A percentile compares a stretch with the other conserved stretches of the same genome.
These are phyloP conservation scores for Hypoxylon rickii DNA, from an alignment of 495 filamentous ascomycete species.

Conservation along the genomic window DNA sequence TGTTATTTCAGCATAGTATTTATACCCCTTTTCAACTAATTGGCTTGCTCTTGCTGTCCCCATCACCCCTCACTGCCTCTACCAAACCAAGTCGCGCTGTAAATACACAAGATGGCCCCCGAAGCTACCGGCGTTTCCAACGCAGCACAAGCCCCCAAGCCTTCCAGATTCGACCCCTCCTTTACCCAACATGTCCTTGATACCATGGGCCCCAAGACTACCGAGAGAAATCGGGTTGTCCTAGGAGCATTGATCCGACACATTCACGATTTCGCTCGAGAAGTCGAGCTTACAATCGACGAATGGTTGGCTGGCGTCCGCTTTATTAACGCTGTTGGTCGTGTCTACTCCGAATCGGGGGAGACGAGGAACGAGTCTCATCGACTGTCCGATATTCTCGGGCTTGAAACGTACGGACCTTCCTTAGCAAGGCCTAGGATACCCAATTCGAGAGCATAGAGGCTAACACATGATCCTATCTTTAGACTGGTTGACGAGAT, in stretches of 20 bases:
- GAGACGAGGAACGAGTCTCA: conserved; percentile 74
- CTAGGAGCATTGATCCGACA: conserved; percentile 70
- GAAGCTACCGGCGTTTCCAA: conserved; percentile 25
- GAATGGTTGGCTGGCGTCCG: conserved; percentile 81
- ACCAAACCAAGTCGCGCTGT: conserved; percentile 9
- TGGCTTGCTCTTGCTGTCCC: no score
- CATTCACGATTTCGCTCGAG: conserved; percentile 82
- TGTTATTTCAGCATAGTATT: no score
- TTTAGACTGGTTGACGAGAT: conserved; percentile 79
- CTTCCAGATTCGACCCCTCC: conserved; percentile 65
- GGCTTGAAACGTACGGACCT: conserved; percentile 74
- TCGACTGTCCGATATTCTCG: conserved; percentile 77
- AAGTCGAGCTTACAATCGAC: conserved; percentile 76
- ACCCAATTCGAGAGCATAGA: neutral
- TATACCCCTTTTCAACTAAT: neutral
- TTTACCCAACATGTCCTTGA: conserved; percentile 78
- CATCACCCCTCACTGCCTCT: conserved; percentile 7
- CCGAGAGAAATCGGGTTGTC: conserved; percentile 67
- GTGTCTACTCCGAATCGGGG: conserved; percentile 54
- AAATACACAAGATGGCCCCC: conserved; percentile 24
- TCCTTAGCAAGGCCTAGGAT: neutral
- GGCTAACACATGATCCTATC: neutral
- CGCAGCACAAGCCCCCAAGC: conserved; percentile 33
- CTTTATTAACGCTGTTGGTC: conserved; percentile 58
- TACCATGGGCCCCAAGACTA: conserved; percentile 74